Base-by-base conservation (phyloP, 73 alveolate species). In the Symbiodinium pilosum region DNA sequence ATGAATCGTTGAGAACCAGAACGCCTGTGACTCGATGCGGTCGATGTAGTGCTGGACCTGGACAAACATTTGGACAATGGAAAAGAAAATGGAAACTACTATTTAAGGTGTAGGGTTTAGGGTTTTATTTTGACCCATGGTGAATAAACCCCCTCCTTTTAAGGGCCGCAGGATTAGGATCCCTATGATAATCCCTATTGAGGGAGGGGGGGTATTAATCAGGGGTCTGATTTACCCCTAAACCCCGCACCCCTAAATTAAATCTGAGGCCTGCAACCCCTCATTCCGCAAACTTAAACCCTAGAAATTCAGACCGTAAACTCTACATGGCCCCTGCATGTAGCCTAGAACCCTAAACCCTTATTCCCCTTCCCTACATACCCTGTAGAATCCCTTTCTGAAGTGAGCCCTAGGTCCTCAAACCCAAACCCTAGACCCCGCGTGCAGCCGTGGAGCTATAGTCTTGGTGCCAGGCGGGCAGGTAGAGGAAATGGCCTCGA, bases 381-480 rank as follows among this genome's bases (percentile, higher is more conserved):
- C 38, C 30, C 77, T 28, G n/a, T 12, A 30, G 16, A 1, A 0
- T 54, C 71, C 71, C 26, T 54, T 4, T 12, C 4, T 30, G n/a
- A 21, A 3, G 16, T 11, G 21, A 18, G 32, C 30, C 77, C 77
- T 36, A 2, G 3, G 32, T 36, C 77, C 77, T 64, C 4, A 64
- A 21, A 32, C 77, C 36, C 36, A 59, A 59, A 59, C 77, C 77
- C 77, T 1, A 64, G 1, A 64, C 40, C 77, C 41, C 11, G 32
- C 36, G 38, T 21, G 36, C 77, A 12, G 77, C 38, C 77, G 12
- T 4, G 32, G 14, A 16, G 77, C 77, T 3, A 64, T 36, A 1
- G 77, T 64, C 81, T 91, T 56, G 28, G 77, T 91, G 21, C 83
- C 64, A 5, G 77, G 11, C 68, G 97, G 97, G 56, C 97, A 91